Base-by-base conservation (phyloP, 2,329 filamentous ascomycete species). In the Colletotrichum sp. region DNA sequence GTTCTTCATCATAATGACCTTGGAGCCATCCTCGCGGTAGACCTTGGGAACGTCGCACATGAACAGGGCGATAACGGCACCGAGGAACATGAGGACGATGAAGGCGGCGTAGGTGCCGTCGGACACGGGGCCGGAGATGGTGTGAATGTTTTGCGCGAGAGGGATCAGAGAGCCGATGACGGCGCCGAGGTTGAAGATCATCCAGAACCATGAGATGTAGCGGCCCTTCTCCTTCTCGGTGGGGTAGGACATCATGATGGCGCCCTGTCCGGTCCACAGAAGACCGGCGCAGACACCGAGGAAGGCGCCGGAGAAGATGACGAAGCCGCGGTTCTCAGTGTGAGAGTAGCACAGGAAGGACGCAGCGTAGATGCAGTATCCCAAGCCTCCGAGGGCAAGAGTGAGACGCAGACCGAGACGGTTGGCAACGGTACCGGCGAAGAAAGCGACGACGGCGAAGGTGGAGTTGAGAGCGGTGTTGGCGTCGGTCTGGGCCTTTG, bases 171-270 rank as follows among this genome's bases (percentile, higher is more conserved):
- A 92, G 77, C 96, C 96, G 84, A 98, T 95, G 77, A 98, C 96
- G 80, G 93, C 96, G 80, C 96, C 96, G 75, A 96, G 85, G 85
- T 98, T 98, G 90, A 98, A 98, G 81, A 98, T 98, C 84, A 96
- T 93, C 96, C 96, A 98, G 87, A 98, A 98, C 87, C 92, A 93
- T 77, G 94, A 94, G 83, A 98, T 98, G 84, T 96, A 98, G 76
- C 93, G 93, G 60, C 96, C 96, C 89, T 98, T 98, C 78, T 92
- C 91, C 39, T 91, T 85, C 86, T 98, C 96, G 24, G 91, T 88
- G 3, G 96, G 96, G 84, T 98, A 98, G 55, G 94, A 93, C 92
- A 98, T 96, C 93, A 96, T 96, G 81, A 96, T 95, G 75, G 94
- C 93, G 76, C 95, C 95, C 85, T 96, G 95, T 1, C 94, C 95